These are phyloP conservation scores for Nothophoma quercina DNA, from an alignment of 2,329 filamentous ascomycete species.

Conservation along the genomic window DNA sequence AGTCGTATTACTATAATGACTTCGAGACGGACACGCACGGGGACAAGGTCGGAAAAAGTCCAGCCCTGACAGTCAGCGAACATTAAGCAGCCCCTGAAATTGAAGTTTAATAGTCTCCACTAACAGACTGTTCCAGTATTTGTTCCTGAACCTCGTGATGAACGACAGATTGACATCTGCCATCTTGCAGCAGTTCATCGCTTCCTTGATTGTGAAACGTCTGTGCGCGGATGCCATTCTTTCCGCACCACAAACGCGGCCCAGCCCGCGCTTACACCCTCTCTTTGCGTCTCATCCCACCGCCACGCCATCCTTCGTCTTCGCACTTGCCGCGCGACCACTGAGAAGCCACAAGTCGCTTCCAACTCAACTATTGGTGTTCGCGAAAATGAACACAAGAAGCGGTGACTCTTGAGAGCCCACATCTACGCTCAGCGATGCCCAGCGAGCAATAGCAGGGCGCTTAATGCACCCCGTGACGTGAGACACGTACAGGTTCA, in stretches of 20 bases:
- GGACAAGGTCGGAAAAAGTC: conserved; percentile 10
- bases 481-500: conserved; percentile 40
- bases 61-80: conserved; percentile 5
- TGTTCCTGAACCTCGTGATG: neutral
- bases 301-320: conserved; percentile 10
- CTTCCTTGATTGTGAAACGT: conserved; percentile 6
- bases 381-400: conserved; percentile 2
- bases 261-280: conserved; percentile 7
- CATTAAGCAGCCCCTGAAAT: neutral
- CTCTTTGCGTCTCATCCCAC: conserved; percentile 7
- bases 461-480: conserved; percentile 32
- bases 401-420: neutral
- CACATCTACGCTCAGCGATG: neutral
- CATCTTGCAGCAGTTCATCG: conserved; percentile 4
- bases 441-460: conserved; percentile 23
- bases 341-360: conserved; percentile 2
- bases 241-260: conserved; percentile 15
- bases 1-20: conserved; percentile 17
- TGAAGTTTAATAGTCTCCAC: neutral
- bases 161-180: conserved; percentile 1
- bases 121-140: neutral
- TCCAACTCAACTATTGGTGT: conserved; percentile 19
- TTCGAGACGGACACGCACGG: conserved; percentile 17
- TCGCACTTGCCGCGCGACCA: conserved; percentile 1
- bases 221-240: conserved; percentile 20